Percentiles rank a stretch among this genome's conserved stretches.
These are phyloP conservation scores for Phytophthora multivora DNA, from an alignment of 352 stramenopile genomes.

Conservation along the genomic window DNA sequence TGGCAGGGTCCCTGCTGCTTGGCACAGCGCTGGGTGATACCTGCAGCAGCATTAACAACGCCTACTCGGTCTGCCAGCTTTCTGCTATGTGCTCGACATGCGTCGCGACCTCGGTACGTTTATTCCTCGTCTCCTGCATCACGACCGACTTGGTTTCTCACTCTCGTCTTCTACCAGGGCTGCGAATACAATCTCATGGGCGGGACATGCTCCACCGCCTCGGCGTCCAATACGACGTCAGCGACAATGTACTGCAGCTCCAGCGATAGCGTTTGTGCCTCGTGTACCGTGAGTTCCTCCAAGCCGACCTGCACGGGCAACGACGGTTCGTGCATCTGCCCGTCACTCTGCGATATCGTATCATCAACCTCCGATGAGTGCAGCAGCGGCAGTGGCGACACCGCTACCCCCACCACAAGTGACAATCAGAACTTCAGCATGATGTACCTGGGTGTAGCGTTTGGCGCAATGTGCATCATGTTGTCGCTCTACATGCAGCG, in stretches of 20 bases:
- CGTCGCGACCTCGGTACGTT: constrained; percentile 33
- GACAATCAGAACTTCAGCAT: constrained; percentile 21
- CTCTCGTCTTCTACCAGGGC: constrained; percentile 15
- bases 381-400: constrained; percentile 8
- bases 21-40: constrained; percentile 15
- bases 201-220: constrained; percentile 23
- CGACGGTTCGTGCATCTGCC: constrained; percentile 45
- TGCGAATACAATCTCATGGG: constrained; percentile 46
- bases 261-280: constrained; percentile 31
- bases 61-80: constrained; percentile 46
- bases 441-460: constrained; percentile 40
- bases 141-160: neutral
- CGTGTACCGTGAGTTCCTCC: constrained; percentile 36
- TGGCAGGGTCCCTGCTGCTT: constrained; percentile 1
- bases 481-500: constrained; percentile 49
- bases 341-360: constrained; percentile 41
- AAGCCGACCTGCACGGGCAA: constrained; percentile 37
- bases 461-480: constrained; percentile 35
- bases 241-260: constrained; percentile 27
- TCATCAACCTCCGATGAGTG: constrained; percentile 12
- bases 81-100: constrained; percentile 47
- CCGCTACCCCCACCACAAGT: neutral
- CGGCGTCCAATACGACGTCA: constrained; percentile 16
- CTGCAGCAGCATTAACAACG: constrained; percentile 39
- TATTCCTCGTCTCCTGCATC: neutral